phyloP scores from a whole-genome alignment of 495 filamentous ascomycete genomes.

The Podospora tetraspora region DNA sequence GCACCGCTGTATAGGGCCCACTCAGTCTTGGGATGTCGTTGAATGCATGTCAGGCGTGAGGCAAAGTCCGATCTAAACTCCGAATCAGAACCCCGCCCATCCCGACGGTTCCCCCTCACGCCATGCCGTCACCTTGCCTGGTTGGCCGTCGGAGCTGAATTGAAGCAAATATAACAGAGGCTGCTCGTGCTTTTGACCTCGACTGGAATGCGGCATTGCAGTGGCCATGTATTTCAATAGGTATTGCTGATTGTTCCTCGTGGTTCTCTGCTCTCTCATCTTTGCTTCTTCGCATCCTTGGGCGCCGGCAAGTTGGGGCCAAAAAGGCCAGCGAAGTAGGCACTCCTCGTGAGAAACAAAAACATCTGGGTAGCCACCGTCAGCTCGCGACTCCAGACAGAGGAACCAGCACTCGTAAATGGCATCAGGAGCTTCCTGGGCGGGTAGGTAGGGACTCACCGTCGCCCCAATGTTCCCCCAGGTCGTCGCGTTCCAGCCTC shows the following conservation, averaged over 20 bases:
- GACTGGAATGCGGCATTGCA: neutral
- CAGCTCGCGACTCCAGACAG: neutral
- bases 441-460: slow-evolving; percentile 26
- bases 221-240: neutral
- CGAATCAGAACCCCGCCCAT: neutral
- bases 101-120: neutral
- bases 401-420: neutral
- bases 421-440: neutral
- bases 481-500: slow-evolving; percentile 60
- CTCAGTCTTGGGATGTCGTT: neutral
- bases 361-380: slow-evolving; percentile 3
- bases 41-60: neutral
- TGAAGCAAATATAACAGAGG: neutral
- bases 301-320: slow-evolving; percentile 34
- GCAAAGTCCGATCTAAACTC: neutral
- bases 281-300: slow-evolving; percentile 13
- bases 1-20: neutral
- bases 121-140: neutral
- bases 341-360: slow-evolving; percentile 51
- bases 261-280: neutral
- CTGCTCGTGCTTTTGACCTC: neutral
- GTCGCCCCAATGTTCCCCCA: slow-evolving; percentile 72
- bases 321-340: slow-evolving; percentile 56
- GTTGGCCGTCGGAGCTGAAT: neutral
- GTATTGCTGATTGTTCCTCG: neutral